phyloP scores from a whole-genome alignment of 495 filamentous ascomycete genomes.

The Achaetomiella virescens region DNA sequence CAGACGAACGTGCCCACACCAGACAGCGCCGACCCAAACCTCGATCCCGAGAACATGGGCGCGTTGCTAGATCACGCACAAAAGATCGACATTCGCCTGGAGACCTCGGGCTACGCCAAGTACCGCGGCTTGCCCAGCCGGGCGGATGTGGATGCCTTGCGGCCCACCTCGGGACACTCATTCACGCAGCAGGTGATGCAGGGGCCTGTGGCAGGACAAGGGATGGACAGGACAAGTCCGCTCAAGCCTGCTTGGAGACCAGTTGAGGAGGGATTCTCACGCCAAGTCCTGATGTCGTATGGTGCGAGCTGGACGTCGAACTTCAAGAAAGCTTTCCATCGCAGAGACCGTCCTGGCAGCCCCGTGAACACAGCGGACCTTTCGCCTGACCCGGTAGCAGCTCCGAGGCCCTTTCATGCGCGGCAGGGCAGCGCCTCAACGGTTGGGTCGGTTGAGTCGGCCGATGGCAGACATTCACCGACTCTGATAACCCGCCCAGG shows the following conservation, averaged over 20 bases:
- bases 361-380: conserved; percentile 11
- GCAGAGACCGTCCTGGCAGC: conserved; percentile 22
- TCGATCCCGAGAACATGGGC: conserved; percentile 48
- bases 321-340: conserved; percentile 37
- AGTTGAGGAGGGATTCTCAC: conserved; percentile 36
- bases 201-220: conserved; percentile 1
- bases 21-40: conserved; percentile 18
- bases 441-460: conserved; percentile 32
- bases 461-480: conserved; percentile 22
- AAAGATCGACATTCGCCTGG: conserved; percentile 40
- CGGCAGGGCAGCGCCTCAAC: conserved; percentile 33
- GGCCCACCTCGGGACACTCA: conserved; percentile 28
- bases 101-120: conserved; percentile 46
- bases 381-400: conserved; percentile 15
- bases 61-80: conserved; percentile 33
- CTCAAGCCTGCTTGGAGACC: background rate
- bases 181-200: conserved; percentile 19
- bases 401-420: conserved; percentile 20
- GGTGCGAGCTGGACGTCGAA: conserved; percentile 37
- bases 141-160: conserved; percentile 27
- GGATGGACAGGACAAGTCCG: background rate
- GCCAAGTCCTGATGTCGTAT: conserved; percentile 48
- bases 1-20: conserved; percentile 37
- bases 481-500: conserved; percentile 38
- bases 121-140: conserved; percentile 40